A percentile compares a stretch with the other conserved stretches of the same genome.
Conservation (phyloP, 176 grass and related monocot genomes). For the Tuctoria greenei region DNA sequence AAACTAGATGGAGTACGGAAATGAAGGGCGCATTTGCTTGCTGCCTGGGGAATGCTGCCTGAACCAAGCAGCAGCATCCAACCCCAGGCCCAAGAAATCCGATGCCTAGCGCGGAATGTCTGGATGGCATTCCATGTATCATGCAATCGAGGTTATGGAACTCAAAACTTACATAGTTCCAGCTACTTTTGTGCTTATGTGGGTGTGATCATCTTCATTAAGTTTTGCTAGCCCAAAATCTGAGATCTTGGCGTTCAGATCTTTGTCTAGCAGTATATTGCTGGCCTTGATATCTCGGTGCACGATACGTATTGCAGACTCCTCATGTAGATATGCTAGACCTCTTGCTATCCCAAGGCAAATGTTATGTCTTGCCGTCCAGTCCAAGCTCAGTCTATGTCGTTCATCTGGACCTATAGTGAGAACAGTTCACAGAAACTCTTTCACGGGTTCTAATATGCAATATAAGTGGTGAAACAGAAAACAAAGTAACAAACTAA, state of each 20-base stretch:
- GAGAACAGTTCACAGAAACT: slow-evolving; percentile 22
- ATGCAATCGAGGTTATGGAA: not conserved
- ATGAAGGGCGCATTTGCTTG: too few species aligned
- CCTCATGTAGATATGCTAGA: slow-evolving; percentile 84
- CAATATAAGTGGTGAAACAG: slow-evolving; percentile 1
- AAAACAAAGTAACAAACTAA: slow-evolving; percentile 10
- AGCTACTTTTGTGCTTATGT: slow-evolving; percentile 90
- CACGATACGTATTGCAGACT: slow-evolving; percentile 78
- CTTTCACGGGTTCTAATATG: slow-evolving; percentile 23
- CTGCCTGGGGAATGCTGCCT: too few species aligned
- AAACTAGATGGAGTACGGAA: not conserved
- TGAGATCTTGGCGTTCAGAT: slow-evolving; percentile 88
- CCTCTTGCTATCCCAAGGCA: slow-evolving; percentile 91
- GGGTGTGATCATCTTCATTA: slow-evolving; percentile 82
- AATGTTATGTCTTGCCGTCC: slow-evolving; percentile 72
- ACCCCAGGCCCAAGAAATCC: too few species aligned
- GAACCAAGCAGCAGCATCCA: too few species aligned
- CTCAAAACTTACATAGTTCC: slow-evolving; percentile 78
- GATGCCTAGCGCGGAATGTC: too few species aligned
- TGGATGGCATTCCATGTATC: slow-evolving; percentile 18
- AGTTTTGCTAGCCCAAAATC: slow-evolving; percentile 97
- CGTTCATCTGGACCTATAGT: slow-evolving; percentile 38
- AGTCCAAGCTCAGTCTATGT: slow-evolving; percentile 66
- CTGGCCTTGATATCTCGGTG: slow-evolving; percentile 99
- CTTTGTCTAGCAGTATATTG: slow-evolving; percentile 89